Evolutionary conservation across 768 basidiomycete species (phyloP), one percentile per base, ranked within the genome.

Genomic region (Kwoniella mangroviensis): DNA sequence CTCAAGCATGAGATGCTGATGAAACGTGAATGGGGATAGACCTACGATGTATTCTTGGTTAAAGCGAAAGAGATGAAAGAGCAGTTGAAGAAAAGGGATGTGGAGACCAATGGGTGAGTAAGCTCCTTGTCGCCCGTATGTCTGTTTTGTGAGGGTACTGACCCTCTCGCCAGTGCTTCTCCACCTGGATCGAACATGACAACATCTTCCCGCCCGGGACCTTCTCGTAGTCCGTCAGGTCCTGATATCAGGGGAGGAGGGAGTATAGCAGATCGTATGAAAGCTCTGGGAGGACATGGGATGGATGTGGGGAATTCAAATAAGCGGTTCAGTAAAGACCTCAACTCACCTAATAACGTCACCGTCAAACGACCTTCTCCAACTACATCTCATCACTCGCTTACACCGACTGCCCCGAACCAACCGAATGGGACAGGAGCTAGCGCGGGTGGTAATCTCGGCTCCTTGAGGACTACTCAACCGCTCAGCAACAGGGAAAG

Each of bases 261-360:
- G 6, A 89, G 88, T 60, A 92, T 96, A 68, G 90, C 91, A 26
- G 93, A 93, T 84, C 88, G 94, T 60, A 86, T 94, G 84, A 88
- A 87, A 73, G 88, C 90, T 17, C 83, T 96, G 21, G 87, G 90
- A 78, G 88, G 88, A 69, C 89, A 88, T 57, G 94, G 94, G 1
- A 82, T 94, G 78, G 84, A 86, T 12, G 86, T 89, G 19, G 85
- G 86, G 28, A 84, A 86, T 17, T 83, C 70, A 7, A 75, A 86
- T 13, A 91, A 90, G 80, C 87, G 88, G 45, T 79, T 86, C 60
- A 88, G 89, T 53, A 88, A 87, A 69, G 88, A 89, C 74, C 69
- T 86, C 11, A 78, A 86, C 19, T 45, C 55, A 24, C 26, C 69
- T 51, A n/a, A 21, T 7, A 51, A 19, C 28, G 6, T 55, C 28